Evolutionary conservation across 2,329 filamentous ascomycete genomes (phyloP).

Genomic region (Xylariales sp.): DNA sequence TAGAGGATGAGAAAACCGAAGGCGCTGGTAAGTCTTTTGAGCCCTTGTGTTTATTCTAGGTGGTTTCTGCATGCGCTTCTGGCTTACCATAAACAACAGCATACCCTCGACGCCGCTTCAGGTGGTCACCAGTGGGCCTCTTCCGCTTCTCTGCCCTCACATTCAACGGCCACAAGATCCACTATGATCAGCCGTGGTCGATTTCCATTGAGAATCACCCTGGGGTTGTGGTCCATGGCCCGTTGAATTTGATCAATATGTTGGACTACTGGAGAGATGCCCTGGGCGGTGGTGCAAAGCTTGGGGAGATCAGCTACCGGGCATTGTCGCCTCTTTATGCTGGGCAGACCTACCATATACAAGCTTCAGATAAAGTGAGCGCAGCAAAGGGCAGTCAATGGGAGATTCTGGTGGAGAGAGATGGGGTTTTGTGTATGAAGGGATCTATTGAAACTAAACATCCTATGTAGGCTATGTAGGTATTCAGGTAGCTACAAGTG

Average conservation of each 20-base stretch:
- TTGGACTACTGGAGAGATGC: constrained; percentile 64
- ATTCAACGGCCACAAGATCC: constrained; percentile 83
- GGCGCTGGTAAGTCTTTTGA: constrained; percentile 13
- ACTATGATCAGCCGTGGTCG: constrained; percentile 69
- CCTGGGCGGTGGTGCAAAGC: constrained; percentile 28
- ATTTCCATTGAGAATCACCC: constrained; percentile 63
- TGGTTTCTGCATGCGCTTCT: too few species aligned
- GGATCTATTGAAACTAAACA: constrained; percentile 26
- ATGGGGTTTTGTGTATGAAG: constrained; percentile 30
- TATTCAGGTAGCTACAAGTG: too few species aligned
- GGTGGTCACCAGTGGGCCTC: constrained; percentile 48
- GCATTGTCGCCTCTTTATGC: constrained; percentile 69
- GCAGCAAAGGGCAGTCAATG: constrained; percentile 25
- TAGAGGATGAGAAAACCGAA: constrained; percentile 16
- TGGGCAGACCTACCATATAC: constrained; percentile 59
- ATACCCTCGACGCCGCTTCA: constrained; percentile 24
- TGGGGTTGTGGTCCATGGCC: constrained; percentile 73
- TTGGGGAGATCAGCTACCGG: constrained; percentile 53
- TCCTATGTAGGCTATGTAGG: too few species aligned
- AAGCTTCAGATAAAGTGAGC: constrained; percentile 34
- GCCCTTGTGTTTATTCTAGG: too few species aligned
- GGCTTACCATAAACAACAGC: constrained; percentile 11
- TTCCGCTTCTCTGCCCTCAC: constrained; percentile 83
- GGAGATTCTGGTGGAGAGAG: constrained; percentile 44
- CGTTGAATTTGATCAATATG: constrained; percentile 69